phyloP scores from a whole-genome alignment of 805 yeast species.

The Metschnikowia proteae region DNA sequence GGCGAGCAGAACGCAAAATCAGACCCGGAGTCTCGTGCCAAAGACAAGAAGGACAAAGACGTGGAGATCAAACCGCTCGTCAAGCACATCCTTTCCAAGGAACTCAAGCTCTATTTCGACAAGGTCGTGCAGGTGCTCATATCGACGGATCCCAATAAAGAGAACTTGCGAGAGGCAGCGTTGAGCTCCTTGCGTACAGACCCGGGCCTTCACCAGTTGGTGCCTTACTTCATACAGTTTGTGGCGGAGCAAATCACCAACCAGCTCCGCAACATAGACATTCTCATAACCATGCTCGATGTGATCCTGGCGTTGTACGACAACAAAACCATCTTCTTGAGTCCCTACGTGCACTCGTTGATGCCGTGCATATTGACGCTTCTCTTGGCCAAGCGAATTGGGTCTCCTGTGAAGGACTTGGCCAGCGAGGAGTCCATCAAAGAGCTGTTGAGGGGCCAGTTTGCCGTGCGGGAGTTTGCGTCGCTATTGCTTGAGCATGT shows the following conservation, averaged over 20 bases:
- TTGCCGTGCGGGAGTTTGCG: slow-evolving; percentile 82
- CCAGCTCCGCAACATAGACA: slow-evolving; percentile 66
- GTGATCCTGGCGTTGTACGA: slow-evolving; percentile 80
- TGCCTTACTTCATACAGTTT: slow-evolving; percentile 94
- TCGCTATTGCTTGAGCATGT: slow-evolving; percentile 78
- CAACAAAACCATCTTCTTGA: slow-evolving; percentile 81
- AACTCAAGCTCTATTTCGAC: slow-evolving; percentile 89
- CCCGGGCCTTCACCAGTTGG: slow-evolving; percentile 94
- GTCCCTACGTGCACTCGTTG: slow-evolving; percentile 92
- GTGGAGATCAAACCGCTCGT: slow-evolving; percentile 80
- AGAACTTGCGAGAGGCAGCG: slow-evolving; percentile 70
- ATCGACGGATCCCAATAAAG: slow-evolving; percentile 51
- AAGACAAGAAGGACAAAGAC: slow-evolving; percentile 41
- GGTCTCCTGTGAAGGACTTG: slow-evolving; percentile 43
- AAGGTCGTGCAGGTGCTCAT: slow-evolving; percentile 78
- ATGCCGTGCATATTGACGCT: slow-evolving; percentile 96
- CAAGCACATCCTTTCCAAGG: slow-evolving; percentile 91
- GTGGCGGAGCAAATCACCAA: slow-evolving; percentile 93
- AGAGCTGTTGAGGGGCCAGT: slow-evolving; percentile 32
- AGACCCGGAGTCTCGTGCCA: slow-evolving; percentile 14
- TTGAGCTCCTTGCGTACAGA: slow-evolving; percentile 80
- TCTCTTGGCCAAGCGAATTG: slow-evolving; percentile 84
- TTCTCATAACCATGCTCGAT: slow-evolving; percentile 81
- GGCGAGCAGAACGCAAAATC: slow-evolving; percentile 25
- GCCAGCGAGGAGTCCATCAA: slow-evolving; percentile 25